These are phyloP conservation scores for Amoeboaphelidium protococcarum DNA, from an alignment of 371 early-diverging fungal genomes.

Conservation along the genomic window DNA sequence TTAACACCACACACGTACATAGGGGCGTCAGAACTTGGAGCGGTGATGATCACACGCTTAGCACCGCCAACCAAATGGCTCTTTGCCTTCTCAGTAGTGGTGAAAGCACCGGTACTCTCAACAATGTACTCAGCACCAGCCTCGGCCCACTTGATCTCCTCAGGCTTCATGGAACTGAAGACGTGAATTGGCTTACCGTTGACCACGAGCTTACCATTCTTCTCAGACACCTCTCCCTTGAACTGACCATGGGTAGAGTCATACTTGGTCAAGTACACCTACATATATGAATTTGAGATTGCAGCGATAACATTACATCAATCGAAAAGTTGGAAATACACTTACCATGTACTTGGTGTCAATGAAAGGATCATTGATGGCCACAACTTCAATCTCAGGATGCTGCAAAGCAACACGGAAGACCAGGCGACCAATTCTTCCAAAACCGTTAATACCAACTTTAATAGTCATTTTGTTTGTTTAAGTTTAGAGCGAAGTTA, in stretches of 20 bases:
- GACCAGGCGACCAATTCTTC: constrained; percentile 96
- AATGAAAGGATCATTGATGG: constrained; percentile 97
- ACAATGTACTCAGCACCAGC: constrained; percentile 79
- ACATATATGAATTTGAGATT: not conserved
- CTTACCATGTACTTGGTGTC: constrained; percentile 67
- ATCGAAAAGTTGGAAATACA: too few relatives aligned
- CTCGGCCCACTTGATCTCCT: constrained; percentile 71
- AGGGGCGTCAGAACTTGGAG: constrained; percentile 66
- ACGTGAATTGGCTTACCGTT: constrained; percentile 53
- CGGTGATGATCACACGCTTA: constrained; percentile 94
- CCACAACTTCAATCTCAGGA: constrained; percentile 53
- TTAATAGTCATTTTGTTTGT: constrained; percentile 10
- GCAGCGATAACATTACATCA: too few relatives aligned
- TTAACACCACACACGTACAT: constrained; percentile 75
- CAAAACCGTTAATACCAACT: constrained; percentile 88
- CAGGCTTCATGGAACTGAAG: constrained; percentile 35
- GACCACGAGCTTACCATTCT: constrained; percentile 58
- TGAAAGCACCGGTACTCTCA: constrained; percentile 97
- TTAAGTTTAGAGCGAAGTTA: not conserved
- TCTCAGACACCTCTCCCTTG: constrained; percentile 39
- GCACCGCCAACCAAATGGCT: constrained; percentile 80
- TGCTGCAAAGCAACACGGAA: constrained; percentile 61
- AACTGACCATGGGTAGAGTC: constrained; percentile 92
- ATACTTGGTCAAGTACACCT: constrained; percentile 69
- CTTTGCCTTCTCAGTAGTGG: constrained; percentile 56